phyloP scores from a whole-genome alignment of 2,329 filamentous ascomycete species.

The Colletotrichum sp. region DNA sequence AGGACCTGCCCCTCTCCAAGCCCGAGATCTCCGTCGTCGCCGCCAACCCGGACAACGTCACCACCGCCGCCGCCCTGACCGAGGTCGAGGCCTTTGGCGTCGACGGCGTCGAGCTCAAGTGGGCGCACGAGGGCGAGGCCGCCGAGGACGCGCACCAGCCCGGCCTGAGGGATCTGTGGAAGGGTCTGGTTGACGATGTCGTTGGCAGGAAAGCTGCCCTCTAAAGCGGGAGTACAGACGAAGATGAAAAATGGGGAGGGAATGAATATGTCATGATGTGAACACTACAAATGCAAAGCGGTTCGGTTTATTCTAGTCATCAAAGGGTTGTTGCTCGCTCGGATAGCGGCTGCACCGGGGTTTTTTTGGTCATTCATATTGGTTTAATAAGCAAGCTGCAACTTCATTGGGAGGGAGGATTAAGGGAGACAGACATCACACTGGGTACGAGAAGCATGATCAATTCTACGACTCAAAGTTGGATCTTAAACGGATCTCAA shows the following conservation, averaged over 20 bases:
- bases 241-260: background rate
- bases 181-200: conserved; percentile 59
- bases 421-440: background rate
- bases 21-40: conserved; percentile 62
- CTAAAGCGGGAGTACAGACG: background rate
- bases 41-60: conserved; percentile 57
- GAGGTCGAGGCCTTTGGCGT: conserved; percentile 64
- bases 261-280: conserved; percentile 15
- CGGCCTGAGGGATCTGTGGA: conserved; percentile 59
- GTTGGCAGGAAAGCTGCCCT: conserved; percentile 26
- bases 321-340: background rate
- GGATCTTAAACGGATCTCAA: background rate
- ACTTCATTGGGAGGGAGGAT: background rate
- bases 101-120: conserved; percentile 61
- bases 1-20: conserved; percentile 35
- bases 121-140: conserved; percentile 44
- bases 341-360: background rate
- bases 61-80: conserved; percentile 56
- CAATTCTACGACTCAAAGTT: background rate
- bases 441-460: background rate
- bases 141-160: conserved; percentile 35
- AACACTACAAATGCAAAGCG: conserved; percentile 12
- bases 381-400: conserved; percentile 4
- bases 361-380: background rate
- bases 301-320: background rate